Base-by-base conservation (phyloP, 2,329 filamentous ascomycete species). In the Fusarium sp. region DNA sequence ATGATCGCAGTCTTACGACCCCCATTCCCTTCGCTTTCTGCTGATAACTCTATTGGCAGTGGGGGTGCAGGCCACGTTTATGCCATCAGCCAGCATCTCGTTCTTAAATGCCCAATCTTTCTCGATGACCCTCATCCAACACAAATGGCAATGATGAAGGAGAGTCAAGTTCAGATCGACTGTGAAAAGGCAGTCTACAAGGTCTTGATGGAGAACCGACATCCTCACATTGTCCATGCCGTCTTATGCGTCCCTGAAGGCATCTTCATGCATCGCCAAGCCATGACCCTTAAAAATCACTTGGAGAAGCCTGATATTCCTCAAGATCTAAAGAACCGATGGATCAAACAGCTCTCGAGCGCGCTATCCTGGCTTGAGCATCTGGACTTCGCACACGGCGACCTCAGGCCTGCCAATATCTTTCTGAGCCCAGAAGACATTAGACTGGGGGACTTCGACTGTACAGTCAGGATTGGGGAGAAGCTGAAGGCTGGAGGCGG, bases 241-340 rank as follows among this genome's bases (percentile, higher is more conserved):
- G 35, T 67, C 10, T 25, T 33, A 1, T 67, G 35, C 20, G 37
- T 17, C 0, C 64, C 59, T 32, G 32, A 68, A 10, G 68, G 68
- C 17, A 63, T 70, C 37, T 70, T 67, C 22, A 38, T 70, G 43
- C 64, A 70, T 30, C 63, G 67, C 5, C 63, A 38, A n/a, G 67
- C 47, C 27, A 66, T 14, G 37, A 63, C 38, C 6, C 67, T 69
- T 10, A 6, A 40, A 0, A 17, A 17, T 22, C 63, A 50, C 2
- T 10, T 69, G 15, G n/a, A 60, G 22, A 20, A 17, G 5, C 56
- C 38, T 7, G 15, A 2, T 4, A 33, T 61, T 1, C 33, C 32
- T 12, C 14, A 50, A 1, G 1, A 22, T 9, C 10, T 52, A 1
- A 25, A 60, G 30, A 15, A 17, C 10, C 1, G 2, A 11, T 66